phyloP scores from a whole-genome alignment of 2,329 filamentous ascomycete genomes.

The Neofusicoccum umdonicola region DNA sequence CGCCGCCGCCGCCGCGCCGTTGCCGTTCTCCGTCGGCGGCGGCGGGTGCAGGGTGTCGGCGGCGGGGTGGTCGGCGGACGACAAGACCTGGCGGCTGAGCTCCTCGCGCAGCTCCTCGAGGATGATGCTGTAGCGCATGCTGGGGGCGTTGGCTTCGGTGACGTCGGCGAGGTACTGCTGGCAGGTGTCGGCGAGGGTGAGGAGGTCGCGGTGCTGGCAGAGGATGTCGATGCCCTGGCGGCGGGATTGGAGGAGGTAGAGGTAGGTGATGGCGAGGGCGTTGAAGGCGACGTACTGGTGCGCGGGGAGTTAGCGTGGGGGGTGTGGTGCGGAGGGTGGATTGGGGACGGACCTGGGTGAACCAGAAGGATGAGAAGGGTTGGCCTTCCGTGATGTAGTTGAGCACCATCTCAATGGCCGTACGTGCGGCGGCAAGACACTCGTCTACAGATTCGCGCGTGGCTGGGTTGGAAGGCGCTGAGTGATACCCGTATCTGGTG shows the following conservation, averaged over 20 bases:
- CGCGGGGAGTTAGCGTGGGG: background rate
- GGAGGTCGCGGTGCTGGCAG: conserved; percentile 24
- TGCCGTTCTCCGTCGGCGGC: background rate
- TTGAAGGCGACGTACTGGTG: conserved; percentile 50
- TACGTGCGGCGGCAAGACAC: conserved; percentile 32
- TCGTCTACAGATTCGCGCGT: conserved; percentile 33
- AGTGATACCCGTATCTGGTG: conserved; percentile 5
- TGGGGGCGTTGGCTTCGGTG: conserved; percentile 4
- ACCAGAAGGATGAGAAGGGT: conserved; percentile 48
- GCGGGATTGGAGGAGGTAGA: conserved; percentile 42
- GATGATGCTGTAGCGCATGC: conserved; percentile 12
- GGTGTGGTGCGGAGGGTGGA: background rate
- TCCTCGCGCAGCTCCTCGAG: conserved; percentile 12
- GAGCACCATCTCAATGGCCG: conserved; percentile 34
- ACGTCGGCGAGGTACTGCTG: conserved; percentile 47
- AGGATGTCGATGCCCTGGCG: conserved; percentile 7
- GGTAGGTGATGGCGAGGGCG: conserved; percentile 47
- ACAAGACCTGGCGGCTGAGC: background rate
- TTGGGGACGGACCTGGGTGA: conserved; percentile 31
- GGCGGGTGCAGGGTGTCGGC: background rate
- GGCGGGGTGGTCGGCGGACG: background rate
- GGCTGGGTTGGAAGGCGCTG: conserved; percentile 40
- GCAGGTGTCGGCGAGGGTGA: conserved; percentile 45
- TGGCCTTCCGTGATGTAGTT: conserved; percentile 13
- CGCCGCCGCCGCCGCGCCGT: background rate